Evolutionary conservation across 345 rosid genomes (phyloP).

Genomic region (Carallia brachiata): DNA sequence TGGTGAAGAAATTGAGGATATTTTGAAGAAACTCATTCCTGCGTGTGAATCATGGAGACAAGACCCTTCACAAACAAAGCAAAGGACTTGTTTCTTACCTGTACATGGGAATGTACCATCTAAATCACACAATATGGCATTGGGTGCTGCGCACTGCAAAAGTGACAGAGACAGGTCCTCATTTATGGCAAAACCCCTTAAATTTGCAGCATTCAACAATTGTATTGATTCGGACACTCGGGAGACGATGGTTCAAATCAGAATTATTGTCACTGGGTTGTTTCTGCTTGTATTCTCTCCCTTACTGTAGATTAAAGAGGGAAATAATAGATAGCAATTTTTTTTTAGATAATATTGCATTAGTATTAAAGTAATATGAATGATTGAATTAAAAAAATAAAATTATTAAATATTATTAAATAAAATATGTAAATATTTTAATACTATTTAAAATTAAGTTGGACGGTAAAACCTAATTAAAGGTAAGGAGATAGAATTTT

Average conservation of each 20-base stretch:
- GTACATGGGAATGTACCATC: slow-evolving; percentile 19
- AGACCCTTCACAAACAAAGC: slow-evolving; percentile 14
- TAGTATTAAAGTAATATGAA: too few relatives aligned
- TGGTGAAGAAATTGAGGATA: too few relatives aligned
- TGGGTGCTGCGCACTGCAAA: slow-evolving; percentile 23
- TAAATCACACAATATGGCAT: slow-evolving; percentile 26
- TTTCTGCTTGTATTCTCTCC: slow-evolving; percentile 7
- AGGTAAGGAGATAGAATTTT: not conserved
- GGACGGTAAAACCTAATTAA: too few relatives aligned
- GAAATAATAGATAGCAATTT: too few relatives aligned
- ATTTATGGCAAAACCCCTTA: slow-evolving; percentile 12
- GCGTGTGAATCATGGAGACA: slow-evolving; percentile 14
- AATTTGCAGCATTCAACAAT: slow-evolving; percentile 23
- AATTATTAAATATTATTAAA: too few relatives aligned
- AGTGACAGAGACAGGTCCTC: slow-evolving; percentile 30
- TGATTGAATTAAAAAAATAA: too few relatives aligned
- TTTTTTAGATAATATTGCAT: too few relatives aligned
- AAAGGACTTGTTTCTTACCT: slow-evolving; percentile 10
- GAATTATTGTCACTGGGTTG: slow-evolving; percentile 1
- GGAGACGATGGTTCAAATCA: slow-evolving; percentile 36
- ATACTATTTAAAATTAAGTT: too few relatives aligned
- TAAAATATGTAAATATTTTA: too few relatives aligned
- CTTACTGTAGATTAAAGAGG: not conserved
- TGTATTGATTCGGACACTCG: slow-evolving; percentile 9
- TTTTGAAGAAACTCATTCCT: too few relatives aligned